A percentile compares a stretch with the other conserved stretches of the same genome.
These are phyloP conservation scores for Ceratopteris richardii DNA, from an alignment of 75 land plant genomes.

Conservation along the genomic window DNA sequence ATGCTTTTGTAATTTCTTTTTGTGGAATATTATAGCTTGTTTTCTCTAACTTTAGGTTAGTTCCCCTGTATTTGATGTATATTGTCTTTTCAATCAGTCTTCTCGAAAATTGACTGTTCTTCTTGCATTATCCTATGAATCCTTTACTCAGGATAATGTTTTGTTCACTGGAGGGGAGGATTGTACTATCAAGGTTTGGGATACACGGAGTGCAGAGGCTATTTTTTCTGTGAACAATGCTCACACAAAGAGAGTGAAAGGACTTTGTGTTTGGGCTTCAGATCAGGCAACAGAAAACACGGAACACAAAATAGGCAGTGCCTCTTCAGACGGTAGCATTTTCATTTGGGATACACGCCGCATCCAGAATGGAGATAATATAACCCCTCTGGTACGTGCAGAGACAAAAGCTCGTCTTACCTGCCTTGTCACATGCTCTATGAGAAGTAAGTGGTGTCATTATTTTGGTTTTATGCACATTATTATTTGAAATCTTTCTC, in stretches of 20 bases:
- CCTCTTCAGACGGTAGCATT: constrained; percentile 86
- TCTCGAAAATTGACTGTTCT: too few species aligned
- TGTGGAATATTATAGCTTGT: too few species aligned
- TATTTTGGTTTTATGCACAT: constrained; percentile 14
- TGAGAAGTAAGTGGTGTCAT: constrained; percentile 53
- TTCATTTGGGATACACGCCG: constrained; percentile 83
- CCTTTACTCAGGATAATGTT: constrained; percentile 68
- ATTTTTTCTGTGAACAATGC: constrained; percentile 60
- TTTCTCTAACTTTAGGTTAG: too few species aligned
- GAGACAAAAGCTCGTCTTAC: constrained; percentile 79
- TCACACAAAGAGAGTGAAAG: constrained; percentile 72
- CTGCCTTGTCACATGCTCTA: constrained; percentile 76
- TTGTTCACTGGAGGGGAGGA: constrained; percentile 89
- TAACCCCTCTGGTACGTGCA: constrained; percentile 54
- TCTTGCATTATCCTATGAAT: too few species aligned
- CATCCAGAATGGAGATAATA: constrained; percentile 31
- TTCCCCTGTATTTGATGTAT: too few species aligned
- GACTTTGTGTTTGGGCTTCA: constrained; percentile 51
- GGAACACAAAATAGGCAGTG: constrained; percentile 63
- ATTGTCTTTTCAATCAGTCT: too few species aligned
- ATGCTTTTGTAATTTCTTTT: too few species aligned
- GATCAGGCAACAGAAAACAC: constrained; percentile 13
- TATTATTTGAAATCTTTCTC: too few species aligned
- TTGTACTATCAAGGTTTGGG: constrained; percentile 71
- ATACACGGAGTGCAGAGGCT: constrained; percentile 50